Evolutionary conservation across 805 yeast genomes (phyloP).

Genomic region (Sugiyamaella americana): DNA sequence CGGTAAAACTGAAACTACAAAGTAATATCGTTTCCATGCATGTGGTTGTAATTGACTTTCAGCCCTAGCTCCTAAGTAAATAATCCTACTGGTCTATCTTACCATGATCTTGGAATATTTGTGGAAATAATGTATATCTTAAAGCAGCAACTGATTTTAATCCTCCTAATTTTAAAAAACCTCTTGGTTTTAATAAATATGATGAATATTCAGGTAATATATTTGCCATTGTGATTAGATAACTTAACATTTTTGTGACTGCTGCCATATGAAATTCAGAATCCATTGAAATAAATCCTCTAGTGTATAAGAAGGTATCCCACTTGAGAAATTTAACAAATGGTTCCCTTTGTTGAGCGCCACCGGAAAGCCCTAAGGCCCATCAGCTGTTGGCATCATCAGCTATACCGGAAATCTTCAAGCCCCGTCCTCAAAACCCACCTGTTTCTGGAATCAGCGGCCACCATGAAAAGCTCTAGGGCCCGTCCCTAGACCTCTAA

Average conservation of each 20-base stretch:
- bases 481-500: too few relatives aligned
- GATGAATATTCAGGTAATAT: slow-evolving; percentile 81
- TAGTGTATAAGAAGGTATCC: slow-evolving; percentile 90
- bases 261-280: slow-evolving; percentile 94
- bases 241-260: slow-evolving; percentile 87
- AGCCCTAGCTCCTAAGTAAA: slow-evolving; percentile 89
- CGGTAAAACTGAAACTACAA: slow-evolving; percentile 7
- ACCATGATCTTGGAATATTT: slow-evolving; percentile 49
- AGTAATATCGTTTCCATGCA: slow-evolving; percentile 91
- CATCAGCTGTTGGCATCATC: too few relatives aligned
- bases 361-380: too few relatives aligned
- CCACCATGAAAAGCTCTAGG: too few relatives aligned
- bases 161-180: slow-evolving; percentile 88
- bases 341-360: slow-evolving; percentile 66
- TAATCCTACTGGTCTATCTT: slow-evolving; percentile 83
- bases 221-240: slow-evolving; percentile 85
- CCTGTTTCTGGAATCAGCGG: too few relatives aligned
- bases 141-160: slow-evolving; percentile 89
- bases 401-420: too few relatives aligned
- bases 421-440: too few relatives aligned
- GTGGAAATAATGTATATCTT: slow-evolving; percentile 82
- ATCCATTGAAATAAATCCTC: slow-evolving; percentile 93
- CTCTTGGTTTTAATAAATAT: slow-evolving; percentile 70
- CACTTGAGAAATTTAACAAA: slow-evolving; percentile 71
- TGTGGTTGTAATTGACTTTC: slow-evolving; percentile 92